Evolutionary conservation across 192 early-diverging fungal species (phyloP).

Genomic region (Bifiguratus adelaidae): DNA sequence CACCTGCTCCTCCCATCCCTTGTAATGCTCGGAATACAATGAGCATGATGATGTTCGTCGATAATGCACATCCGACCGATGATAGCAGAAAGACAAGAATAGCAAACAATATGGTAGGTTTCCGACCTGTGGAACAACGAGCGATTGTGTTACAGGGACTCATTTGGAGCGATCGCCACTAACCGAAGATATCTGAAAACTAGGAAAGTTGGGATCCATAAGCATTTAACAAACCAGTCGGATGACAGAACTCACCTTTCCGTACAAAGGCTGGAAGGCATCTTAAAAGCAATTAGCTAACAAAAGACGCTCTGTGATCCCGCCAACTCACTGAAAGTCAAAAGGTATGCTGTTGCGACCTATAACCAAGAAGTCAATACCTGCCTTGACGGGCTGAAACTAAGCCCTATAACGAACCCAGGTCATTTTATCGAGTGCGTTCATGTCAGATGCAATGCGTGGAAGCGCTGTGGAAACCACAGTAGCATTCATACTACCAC

Average conservation of each 20-base stretch:
- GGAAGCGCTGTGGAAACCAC: background rate
- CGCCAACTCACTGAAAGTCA: background rate
- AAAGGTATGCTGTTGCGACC: background rate
- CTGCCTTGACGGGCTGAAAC: background rate
- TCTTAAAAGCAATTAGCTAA: background rate
- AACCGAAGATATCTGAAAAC: background rate
- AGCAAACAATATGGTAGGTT: slow-evolving; percentile 11
- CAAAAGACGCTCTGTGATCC: background rate
- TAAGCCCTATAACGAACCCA: background rate
- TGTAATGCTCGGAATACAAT: slow-evolving; percentile 48
- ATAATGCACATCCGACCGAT: slow-evolving; percentile 38
- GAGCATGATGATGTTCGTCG: slow-evolving; percentile 51
- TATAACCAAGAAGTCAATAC: background rate
- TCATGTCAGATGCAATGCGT: background rate
- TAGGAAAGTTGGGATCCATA: background rate
- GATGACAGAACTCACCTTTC: background rate
- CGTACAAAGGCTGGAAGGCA: background rate
- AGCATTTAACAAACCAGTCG: background rate
- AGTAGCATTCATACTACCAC: background rate
- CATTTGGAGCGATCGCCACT: background rate
- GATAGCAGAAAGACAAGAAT: slow-evolving; percentile 26
- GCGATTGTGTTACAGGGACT: background rate
- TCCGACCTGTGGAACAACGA: no score
- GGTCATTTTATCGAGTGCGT: background rate
- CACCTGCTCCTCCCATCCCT: slow-evolving; percentile 55